A percentile compares a stretch with the other conserved stretches of the same genome.
phyloP scores from a whole-genome alignment of 78 protist species.

The Dictyostelium capitatum region DNA sequence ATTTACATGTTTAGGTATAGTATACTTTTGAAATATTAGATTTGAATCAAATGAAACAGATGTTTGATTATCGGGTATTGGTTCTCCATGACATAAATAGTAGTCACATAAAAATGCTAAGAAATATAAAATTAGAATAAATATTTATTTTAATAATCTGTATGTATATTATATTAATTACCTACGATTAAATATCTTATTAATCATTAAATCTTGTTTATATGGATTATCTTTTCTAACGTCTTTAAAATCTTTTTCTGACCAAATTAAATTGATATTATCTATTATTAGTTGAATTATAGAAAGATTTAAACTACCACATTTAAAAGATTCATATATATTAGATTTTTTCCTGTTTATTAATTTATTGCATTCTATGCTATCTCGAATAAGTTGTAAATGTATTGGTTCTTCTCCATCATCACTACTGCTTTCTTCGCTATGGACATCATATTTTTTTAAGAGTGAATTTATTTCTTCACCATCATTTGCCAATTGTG shows the following conservation, averaged over 20 bases:
- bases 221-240: background rate
- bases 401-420: background rate
- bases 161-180: no score
- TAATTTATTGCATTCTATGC: background rate
- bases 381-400: background rate
- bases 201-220: background rate
- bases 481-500: background rate
- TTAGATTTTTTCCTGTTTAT: background rate
- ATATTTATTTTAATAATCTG: no score
- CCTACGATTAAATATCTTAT: background rate
- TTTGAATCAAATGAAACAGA: background rate
- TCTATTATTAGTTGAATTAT: no score
- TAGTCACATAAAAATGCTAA: background rate
- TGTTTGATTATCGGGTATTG: background rate
- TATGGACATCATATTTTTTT: no score
- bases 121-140: no score
- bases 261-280: background rate
- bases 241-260: background rate
- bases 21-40: no score
- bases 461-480: no score
- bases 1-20: background rate
- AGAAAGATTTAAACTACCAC: no score
- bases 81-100: background rate
- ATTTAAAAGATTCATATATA: background rate
- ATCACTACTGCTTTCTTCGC: no score